Evolutionary conservation across 225 moss, liverwort and hornwort species (phyloP), one percentile per base, ranked within the genome.

Genomic region (Marchantia paleacea): DNA sequence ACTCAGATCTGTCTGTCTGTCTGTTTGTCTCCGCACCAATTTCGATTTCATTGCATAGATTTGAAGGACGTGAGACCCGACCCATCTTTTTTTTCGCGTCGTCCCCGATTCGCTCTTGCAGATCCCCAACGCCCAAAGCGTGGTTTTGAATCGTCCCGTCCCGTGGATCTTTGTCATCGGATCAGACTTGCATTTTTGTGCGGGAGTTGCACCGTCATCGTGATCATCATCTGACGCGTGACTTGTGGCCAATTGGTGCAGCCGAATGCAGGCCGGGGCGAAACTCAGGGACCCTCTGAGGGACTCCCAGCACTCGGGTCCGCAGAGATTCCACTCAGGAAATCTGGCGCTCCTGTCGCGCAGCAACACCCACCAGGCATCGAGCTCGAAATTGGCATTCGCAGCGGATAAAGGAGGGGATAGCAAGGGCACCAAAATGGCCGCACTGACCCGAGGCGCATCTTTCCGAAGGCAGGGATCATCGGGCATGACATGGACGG

Each of bases 401-500:
- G 78, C 80, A 12, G 31, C 71, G 24, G 85, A 82, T 1, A 62
- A 72, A 10, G 9, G n/a, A 3, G 66, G 39, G 10, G 65, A 78
- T 2, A 77, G 68, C 0, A 85, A 81, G 74, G 84, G 73, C 4
- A 48, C 64, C 1, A 83, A 79, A 64, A 62, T 25, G 58, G 80
- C 64, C 10, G 49, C 62, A 47, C 67, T 89, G 6, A 84, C 81
- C 13, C 77, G 86, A 39, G 89, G 89, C n/a, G 80, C 86, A 50
- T 86, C 89, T 12, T 89, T 89, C 29, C 77, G 89, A 64, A 82
- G 89, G 61, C 89, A 89, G 31, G 89, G 89, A 12, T 89, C 89
- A 7, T 89, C 89, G 4, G 89, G 89, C 24, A 84, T 89, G 89
- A 89, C 86, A 26, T 89, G 89, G 89, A 81, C 85, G n/a, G 86